A percentile compares a stretch with the other conserved stretches of the same genome.
These are phyloP conservation scores for Blastobotrys proliferans DNA, from an alignment of 1,139 yeast genomes.

Conservation along the genomic window DNA sequence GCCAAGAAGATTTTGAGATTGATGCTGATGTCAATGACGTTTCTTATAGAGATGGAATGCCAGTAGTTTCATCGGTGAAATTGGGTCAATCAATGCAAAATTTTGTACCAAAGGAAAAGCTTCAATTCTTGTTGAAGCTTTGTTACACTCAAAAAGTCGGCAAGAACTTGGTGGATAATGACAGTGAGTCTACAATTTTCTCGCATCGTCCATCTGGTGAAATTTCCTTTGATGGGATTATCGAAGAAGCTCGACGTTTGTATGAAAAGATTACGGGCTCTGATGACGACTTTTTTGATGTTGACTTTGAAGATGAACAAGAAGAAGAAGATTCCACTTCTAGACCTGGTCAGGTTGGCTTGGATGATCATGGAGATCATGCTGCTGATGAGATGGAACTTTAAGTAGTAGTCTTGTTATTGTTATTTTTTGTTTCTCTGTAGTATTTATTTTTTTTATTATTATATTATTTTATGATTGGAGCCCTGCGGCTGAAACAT, in stretches of 20 bases:
- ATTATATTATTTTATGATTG: background rate
- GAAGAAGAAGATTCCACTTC: conserved; percentile 35
- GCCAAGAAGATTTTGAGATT: conserved; percentile 51
- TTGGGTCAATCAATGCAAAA: conserved; percentile 80
- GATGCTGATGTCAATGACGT: conserved; percentile 56
- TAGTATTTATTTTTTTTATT: no score
- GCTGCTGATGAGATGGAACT: conserved; percentile 72
- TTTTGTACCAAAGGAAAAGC: conserved; percentile 75
- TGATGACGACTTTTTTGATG: conserved; percentile 92
- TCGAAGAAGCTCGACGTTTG: conserved; percentile 72
- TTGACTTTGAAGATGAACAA: conserved; percentile 93
- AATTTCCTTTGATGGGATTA: conserved; percentile 83
- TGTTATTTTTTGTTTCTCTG: background rate
- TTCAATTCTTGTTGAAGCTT: conserved; percentile 74
- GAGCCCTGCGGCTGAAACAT: no score
- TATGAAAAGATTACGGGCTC: conserved; percentile 82
- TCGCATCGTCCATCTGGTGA: conserved; percentile 71
- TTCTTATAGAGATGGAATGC: conserved; percentile 54
- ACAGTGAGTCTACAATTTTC: conserved; percentile 39
- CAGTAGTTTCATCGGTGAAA: conserved; percentile 73
- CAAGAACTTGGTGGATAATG: conserved; percentile 17
- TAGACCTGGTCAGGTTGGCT: background rate
- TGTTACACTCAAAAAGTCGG: conserved; percentile 60
- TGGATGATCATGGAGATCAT: conserved; percentile 35
- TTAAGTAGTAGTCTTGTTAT: conserved; percentile 23